Conservation (phyloP, 176 grass and related monocot genomes). For the Aegilops bicornis region DNA sequence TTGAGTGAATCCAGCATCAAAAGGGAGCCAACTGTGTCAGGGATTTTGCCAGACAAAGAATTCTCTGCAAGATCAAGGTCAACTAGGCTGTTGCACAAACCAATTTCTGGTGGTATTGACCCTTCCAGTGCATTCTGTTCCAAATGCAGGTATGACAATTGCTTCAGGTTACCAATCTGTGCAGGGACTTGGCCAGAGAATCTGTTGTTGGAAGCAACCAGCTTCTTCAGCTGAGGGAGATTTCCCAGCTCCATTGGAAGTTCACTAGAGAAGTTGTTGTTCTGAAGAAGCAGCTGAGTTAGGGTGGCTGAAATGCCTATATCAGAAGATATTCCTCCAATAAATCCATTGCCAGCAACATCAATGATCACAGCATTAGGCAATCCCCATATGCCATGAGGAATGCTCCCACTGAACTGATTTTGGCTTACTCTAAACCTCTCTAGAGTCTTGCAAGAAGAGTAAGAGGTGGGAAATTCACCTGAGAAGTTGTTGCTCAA, state of each 20-base stretch:
- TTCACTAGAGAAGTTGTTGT: constrained; percentile 65
- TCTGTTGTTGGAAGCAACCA: constrained; percentile 71
- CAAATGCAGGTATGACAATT: constrained; percentile 71
- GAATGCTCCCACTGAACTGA: constrained; percentile 58
- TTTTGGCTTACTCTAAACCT: constrained; percentile 95
- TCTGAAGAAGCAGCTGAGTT: constrained; percentile 87
- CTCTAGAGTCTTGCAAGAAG: constrained; percentile 80
- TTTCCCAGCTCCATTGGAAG: constrained; percentile 71
- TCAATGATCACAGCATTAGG: constrained; percentile 93
- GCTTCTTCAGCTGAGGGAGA: constrained; percentile 63
- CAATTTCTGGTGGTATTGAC: constrained; percentile 64
- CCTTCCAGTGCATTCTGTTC: constrained; percentile 66
- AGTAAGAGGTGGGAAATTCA: constrained; percentile 71
- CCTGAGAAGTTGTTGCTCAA: constrained; percentile 89
- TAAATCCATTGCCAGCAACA: constrained; percentile 71
- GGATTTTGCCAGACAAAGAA: constrained; percentile 61
- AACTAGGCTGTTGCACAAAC: constrained; percentile 58
- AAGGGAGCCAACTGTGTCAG: constrained; percentile 52
- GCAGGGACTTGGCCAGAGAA: constrained; percentile 67
- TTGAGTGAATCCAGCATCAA: constrained; percentile 65
- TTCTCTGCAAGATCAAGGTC: constrained; percentile 84
- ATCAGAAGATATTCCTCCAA: constrained; percentile 67
- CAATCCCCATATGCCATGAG: constrained; percentile 64
- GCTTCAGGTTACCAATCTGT: constrained; percentile 66
- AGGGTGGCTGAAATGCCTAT: constrained; percentile 64